Evolutionary conservation across 768 basidiomycete species (phyloP).

Genomic region (Phylloporus arenicola): DNA sequence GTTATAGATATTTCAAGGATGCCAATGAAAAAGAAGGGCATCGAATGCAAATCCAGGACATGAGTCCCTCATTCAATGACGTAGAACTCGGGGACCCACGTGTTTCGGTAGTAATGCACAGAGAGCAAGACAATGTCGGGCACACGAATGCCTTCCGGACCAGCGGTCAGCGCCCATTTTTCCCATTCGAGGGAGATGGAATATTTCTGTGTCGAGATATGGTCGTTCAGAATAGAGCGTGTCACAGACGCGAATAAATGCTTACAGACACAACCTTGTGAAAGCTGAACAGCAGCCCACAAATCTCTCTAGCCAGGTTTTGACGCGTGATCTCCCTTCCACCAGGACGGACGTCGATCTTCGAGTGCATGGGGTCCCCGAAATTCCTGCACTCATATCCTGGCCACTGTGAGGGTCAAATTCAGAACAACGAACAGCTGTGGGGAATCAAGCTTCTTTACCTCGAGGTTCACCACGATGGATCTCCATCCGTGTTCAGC

Average conservation of each 20-base stretch:
- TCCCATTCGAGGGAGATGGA: constrained; percentile 8
- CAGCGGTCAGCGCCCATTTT: constrained; percentile 17
- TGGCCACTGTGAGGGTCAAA: constrained; percentile 16
- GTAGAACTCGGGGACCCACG: constrained; percentile 28
- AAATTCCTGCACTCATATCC: constrained; percentile 8
- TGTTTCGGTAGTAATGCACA: constrained; percentile 24
- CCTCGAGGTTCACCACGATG: constrained; percentile 19
- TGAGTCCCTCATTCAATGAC: constrained; percentile 18
- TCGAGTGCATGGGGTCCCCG: constrained; percentile 7
- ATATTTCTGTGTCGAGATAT: constrained; percentile 1
- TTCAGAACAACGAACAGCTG: neutral
- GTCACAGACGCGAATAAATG: neutral
- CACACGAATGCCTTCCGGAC: constrained; percentile 12
- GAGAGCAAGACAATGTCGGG: constrained; percentile 18
- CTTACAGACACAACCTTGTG: constrained; percentile 7
- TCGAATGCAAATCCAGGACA: neutral
- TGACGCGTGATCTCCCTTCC: constrained; percentile 18
- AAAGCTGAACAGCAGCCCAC: constrained; percentile 8
- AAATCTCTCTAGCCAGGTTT: constrained; percentile 15
- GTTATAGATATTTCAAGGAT: neutral
- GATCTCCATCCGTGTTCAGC: constrained; percentile 17
- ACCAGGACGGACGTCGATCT: constrained; percentile 8
- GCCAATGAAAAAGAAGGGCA: neutral
- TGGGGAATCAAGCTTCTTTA: neutral
- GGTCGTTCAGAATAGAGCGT: neutral